Evolutionary conservation across 129 eudicot species (phyloP), one percentile per base, ranked within the genome.

Genomic region (sunflower (Helianthus annuus)): DNA sequence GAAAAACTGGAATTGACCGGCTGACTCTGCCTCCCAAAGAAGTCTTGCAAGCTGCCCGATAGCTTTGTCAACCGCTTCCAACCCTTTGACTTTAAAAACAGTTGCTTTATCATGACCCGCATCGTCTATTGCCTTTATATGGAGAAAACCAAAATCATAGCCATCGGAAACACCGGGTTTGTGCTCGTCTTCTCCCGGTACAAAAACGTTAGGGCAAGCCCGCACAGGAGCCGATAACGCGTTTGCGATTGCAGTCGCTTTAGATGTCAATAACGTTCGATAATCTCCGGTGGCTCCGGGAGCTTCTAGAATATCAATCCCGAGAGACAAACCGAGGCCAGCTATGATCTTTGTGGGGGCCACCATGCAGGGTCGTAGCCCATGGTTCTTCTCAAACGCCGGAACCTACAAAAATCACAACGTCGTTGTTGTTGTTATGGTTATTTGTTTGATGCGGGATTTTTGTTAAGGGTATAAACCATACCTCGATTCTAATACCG

Each of bases 71-170:
- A 93, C 98, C 2, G 97, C 97, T 76, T 90, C 98, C 80, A 93
- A 77, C 34, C 92, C 97, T 84, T 86, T 90, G 38, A 89, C 97
- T 85, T 93, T 93, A 67, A 90, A 93, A 5, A 84, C 72, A 68
- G 78, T 86, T 7, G 98, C 98, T 88, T 90, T 94, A 84, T 94
- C 98, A 81, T 94, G 98, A 42, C 98, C 98, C 4, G 97, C 98
- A 84, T 94, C 97, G 46, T 94, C 98, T 69, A 94, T 88, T 46
- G 97, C 98, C 98, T 93, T 93, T 66, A 93, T 90, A 77, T 93
- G 98, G 62, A 93, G 96, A 66, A 93, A 93, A 15, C 98, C 98
- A 72, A 93, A 93, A 82, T 93, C 97, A 75, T 93, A 93, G 67
- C 98, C 98, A 63, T 84, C 85, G 6, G 86, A 59, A 70, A 73